These are phyloP conservation scores for Trametes cingulata DNA, from an alignment of 768 basidiomycete genomes.

Conservation along the genomic window DNA sequence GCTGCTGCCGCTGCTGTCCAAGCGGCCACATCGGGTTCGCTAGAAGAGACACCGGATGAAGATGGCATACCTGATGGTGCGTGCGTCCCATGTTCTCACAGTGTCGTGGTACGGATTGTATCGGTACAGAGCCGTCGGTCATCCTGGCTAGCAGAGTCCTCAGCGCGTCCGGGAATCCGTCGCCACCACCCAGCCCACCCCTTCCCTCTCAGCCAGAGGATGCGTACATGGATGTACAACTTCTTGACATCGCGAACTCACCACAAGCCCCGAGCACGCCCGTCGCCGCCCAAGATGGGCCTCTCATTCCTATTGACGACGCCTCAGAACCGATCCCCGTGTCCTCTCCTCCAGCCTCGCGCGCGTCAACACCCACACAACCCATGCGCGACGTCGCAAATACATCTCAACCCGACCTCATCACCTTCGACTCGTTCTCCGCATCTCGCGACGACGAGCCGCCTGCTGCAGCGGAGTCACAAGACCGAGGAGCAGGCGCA, in stretches of 20 bases:
- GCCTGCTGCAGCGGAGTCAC: not conserved
- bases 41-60: constrained; percentile 23
- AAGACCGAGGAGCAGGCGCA: not conserved
- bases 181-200: constrained; percentile 52
- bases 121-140: constrained; percentile 59
- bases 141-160: constrained; percentile 65
- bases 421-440: constrained; percentile 46
- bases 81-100: constrained; percentile 28
- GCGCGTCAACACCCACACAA: not conserved
- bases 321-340: not conserved
- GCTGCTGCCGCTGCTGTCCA: constrained; percentile 26
- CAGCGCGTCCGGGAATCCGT: constrained; percentile 74
- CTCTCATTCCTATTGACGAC: constrained; percentile 5
- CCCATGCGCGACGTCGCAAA: constrained; percentile 1
- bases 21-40: constrained; percentile 28
- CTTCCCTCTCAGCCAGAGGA: constrained; percentile 18
- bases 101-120: not conserved
- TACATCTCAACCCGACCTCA: constrained; percentile 34
- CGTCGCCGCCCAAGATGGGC: not conserved
- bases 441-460: constrained; percentile 16
- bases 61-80: constrained; percentile 38
- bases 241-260: not conserved
- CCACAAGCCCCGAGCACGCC: not conserved
- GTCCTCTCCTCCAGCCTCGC: not conserved
- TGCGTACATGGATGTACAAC: constrained; percentile 7